phyloP scores from a whole-genome alignment of 2,329 filamentous ascomycete genomes.

The Teratosphaeria destructans region DNA sequence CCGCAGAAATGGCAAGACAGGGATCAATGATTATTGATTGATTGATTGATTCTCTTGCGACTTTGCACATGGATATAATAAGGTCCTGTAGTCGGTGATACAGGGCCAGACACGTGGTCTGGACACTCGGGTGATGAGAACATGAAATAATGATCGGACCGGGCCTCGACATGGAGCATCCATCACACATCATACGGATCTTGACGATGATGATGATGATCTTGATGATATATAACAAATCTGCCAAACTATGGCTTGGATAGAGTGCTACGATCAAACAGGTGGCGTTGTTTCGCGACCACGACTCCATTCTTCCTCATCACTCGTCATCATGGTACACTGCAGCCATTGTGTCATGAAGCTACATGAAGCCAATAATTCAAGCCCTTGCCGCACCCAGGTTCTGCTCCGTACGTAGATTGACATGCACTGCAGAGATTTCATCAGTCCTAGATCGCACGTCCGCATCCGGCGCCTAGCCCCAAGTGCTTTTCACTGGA shows the following conservation, averaged over 20 bases:
- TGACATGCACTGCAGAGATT: background rate
- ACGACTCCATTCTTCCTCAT: too few species aligned
- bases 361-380: too few species aligned
- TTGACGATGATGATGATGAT: too few species aligned
- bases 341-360: too few species aligned
- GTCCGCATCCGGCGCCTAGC: background rate
- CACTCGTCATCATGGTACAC: too few species aligned
- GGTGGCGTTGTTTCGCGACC: too few species aligned
- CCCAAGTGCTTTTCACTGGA: constrained; percentile 52
- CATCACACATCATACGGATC: too few species aligned
- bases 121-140: background rate
- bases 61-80: background rate
- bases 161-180: background rate
- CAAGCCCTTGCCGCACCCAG: too few species aligned
- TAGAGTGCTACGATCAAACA: too few species aligned
- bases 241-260: too few species aligned
- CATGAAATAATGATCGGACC: background rate
- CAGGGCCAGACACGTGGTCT: background rate
- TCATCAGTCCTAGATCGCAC: background rate
- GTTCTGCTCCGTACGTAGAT: too few species aligned
- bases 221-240: too few species aligned
- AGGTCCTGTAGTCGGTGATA: background rate
- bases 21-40: background rate
- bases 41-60: background rate
- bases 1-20: background rate